Evolutionary conservation across 768 basidiomycete species (phyloP), one percentile per base, ranked within the genome.

Genomic region (Hygrocybe punicea): DNA sequence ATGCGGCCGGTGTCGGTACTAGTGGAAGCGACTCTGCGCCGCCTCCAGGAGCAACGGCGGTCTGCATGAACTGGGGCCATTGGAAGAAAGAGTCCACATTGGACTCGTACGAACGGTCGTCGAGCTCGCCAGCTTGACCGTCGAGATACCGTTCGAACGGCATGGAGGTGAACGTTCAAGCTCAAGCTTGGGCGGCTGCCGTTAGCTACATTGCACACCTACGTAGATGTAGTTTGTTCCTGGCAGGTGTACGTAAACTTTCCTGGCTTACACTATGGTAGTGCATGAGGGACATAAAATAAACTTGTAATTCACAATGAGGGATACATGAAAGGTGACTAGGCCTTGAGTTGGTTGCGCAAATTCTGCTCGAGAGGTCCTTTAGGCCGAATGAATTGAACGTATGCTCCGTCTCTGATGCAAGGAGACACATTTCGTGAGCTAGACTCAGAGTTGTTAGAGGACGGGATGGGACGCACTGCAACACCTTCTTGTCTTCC

Each of bases 321-420:
- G 4, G 16, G 39, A 42, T 42, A 42, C 19, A 42, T 6, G 39
- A 4, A 19, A 42, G 11, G 39, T 19, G 36, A 44, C 56, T 58
- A 91, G 55, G 89, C 91, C 68, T 81, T 83, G 62, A 91, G 84
- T 71, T 91, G 92, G 62, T 83, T 86, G 59, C 87, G 85, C 54
- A 97, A 80, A 81, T 97, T 96, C 69, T 80, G 64, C 78, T 93
- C 88, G 58, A 96, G 81, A 53, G 84, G 82, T 59, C 94, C 94
- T 80, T 86, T 90, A 58, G 89, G 87, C 63, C 87, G 83, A 75
- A 97, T 93, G 78, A 89, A 96, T 75, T 95, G 87, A 51, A 97
- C 89, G 72, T 97, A 97, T 9, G 93, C 91, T 62, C 95, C 95
- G 76, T 96, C 94, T 82, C 88, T 90, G 66, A 6, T 24, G 19